phyloP scores from a whole-genome alignment of 2,329 filamentous ascomycete species.

The Chrysoporthe deuterocubensis region DNA sequence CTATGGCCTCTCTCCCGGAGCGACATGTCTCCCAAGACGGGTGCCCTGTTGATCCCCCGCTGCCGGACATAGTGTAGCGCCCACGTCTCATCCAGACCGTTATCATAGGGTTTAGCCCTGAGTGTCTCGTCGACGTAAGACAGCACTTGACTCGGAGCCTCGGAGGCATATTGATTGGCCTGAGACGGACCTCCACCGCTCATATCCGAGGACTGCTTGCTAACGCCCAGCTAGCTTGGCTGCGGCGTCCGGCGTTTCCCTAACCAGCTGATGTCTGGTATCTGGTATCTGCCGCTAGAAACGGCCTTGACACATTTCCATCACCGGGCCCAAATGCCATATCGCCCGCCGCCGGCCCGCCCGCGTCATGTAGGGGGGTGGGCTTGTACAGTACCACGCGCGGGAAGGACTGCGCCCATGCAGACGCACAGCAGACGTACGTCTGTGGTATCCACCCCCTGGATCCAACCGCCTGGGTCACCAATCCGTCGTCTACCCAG shows the following conservation, averaged over 20 bases:
- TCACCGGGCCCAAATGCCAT: not conserved
- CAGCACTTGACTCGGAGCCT: not conserved
- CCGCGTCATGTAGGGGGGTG: not conserved
- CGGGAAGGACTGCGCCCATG: not conserved
- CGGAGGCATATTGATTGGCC: slow-evolving; percentile 3
- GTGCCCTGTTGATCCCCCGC: no score
- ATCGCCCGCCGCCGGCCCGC: not conserved
- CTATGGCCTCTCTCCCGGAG: no score
- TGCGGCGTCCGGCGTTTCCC: not conserved
- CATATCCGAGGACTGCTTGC: slow-evolving; percentile 2
- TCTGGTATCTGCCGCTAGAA: no score
- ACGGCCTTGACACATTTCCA: slow-evolving; percentile 14
- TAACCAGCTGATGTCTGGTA: not conserved
- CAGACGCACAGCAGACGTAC: not conserved
- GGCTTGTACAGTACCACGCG: not conserved
- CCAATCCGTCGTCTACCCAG: not conserved
- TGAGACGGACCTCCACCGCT: slow-evolving; percentile 1
- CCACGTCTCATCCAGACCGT: not conserved
- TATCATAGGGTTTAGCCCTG: not conserved
- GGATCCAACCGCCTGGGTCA: slow-evolving; percentile 1
- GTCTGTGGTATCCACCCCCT: not conserved
- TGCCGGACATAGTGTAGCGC: not conserved
- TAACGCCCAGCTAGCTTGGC: not conserved
- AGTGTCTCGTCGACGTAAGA: not conserved
- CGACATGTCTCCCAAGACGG: no score